phyloP scores from a whole-genome alignment of 2,329 filamentous ascomycete genomes.

The Juglanconis sp. region DNA sequence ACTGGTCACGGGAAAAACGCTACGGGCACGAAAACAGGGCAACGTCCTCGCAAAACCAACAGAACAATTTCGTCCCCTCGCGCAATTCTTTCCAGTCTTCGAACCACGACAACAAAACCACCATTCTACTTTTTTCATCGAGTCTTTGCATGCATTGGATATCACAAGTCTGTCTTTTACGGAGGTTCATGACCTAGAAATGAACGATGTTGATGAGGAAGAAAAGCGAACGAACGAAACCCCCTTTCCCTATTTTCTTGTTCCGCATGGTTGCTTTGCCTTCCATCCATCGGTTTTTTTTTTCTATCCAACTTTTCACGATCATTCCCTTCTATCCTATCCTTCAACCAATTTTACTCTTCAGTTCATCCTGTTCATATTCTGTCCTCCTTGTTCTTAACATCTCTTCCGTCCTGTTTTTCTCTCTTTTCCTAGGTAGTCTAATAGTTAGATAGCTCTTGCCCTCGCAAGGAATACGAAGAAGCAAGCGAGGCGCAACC shows the following conservation, averaged over 20 bases:
- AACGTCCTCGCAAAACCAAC: neutral
- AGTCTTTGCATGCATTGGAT: neutral
- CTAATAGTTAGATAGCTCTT: conserved; percentile 8
- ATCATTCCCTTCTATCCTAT: conserved; percentile 11
- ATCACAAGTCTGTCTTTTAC: conserved; percentile 10
- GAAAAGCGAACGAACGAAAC: neutral
- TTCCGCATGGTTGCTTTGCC: neutral
- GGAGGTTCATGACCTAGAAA: conserved; percentile 11
- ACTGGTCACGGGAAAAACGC: neutral
- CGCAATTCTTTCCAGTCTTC: neutral
- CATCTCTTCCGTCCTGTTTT: neutral
- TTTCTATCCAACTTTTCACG: neutral
- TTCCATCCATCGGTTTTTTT: neutral
- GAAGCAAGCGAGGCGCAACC: conserved; percentile 12
- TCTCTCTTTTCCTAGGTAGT: neutral
- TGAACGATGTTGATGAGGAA: conserved; percentile 15
- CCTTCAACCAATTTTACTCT: conserved; percentile 1
- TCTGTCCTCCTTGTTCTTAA: neutral
- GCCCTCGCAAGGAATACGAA: neutral
- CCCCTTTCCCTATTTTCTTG: conserved; percentile 2
- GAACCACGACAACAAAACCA: neutral
- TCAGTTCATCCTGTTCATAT: neutral
- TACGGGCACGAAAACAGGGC: neutral
- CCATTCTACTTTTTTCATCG: conserved; percentile 6
- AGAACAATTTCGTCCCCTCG: neutral